Evolutionary conservation across 2,329 filamentous ascomycete species (phyloP).

Genomic region (Trichoderma aggressivum): DNA sequence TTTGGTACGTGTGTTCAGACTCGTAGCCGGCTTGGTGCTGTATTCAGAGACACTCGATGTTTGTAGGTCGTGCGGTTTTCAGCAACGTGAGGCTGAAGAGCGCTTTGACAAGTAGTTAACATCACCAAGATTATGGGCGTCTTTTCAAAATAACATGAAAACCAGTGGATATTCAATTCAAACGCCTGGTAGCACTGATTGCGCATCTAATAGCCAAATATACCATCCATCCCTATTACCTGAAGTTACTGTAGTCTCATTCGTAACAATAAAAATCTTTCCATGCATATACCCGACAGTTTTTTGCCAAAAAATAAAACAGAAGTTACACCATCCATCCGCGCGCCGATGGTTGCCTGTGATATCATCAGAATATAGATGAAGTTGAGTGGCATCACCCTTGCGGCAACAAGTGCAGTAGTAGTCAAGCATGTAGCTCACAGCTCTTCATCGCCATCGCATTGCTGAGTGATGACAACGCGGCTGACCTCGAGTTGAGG

Average conservation of each 20-base stretch:
- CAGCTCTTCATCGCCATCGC: constrained; percentile 56
- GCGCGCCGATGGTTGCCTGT: background rate
- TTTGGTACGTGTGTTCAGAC: background rate
- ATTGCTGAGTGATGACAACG: constrained; percentile 70
- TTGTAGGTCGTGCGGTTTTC: background rate
- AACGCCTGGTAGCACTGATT: background rate
- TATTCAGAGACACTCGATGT: background rate
- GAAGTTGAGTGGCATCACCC: background rate
- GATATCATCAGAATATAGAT: background rate
- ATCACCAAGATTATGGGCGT: background rate
- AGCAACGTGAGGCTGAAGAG: background rate
- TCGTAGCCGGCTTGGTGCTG: background rate
- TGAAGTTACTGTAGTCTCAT: background rate
- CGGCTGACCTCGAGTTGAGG: constrained; percentile 66
- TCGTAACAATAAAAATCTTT: background rate
- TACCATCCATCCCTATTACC: background rate
- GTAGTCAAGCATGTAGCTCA: constrained; percentile 25
- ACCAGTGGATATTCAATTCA: background rate
- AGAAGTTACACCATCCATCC: background rate
- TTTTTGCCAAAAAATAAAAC: background rate
- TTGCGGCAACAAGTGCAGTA: background rate
- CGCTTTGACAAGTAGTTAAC: background rate
- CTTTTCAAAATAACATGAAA: background rate
- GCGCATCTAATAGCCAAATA: background rate
- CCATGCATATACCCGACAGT: background rate